These are phyloP conservation scores for Neurospora tetrasperma DNA, from an alignment of 495 filamentous ascomycete species.

Conservation along the genomic window DNA sequence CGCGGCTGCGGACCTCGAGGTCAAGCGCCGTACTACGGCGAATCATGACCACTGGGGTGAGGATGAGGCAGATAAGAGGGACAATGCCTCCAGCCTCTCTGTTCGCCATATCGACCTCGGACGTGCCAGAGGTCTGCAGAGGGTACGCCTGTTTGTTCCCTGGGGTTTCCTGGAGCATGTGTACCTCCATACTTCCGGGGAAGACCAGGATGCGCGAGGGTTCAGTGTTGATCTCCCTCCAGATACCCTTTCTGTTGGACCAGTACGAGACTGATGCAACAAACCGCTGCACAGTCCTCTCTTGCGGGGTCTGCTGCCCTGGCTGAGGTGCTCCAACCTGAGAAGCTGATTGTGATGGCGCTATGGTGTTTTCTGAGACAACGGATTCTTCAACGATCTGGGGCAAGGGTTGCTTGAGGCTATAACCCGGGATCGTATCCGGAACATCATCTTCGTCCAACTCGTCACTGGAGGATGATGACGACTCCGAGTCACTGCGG, in stretches of 20 bases:
- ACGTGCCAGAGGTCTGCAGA: slow-evolving; percentile 26
- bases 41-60: slow-evolving; percentile 81
- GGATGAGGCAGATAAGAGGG: slow-evolving; percentile 67
- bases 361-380: slow-evolving; percentile 42
- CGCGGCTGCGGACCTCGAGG: slow-evolving; percentile 82
- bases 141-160: slow-evolving; percentile 28
- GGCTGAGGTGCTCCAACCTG: slow-evolving; percentile 49
- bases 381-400: slow-evolving; percentile 16
- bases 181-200: slow-evolving; percentile 80
- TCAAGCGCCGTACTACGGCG: slow-evolving; percentile 84
- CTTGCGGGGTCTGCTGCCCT: slow-evolving; percentile 31
- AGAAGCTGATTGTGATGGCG: slow-evolving; percentile 68
- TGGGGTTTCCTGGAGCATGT: slow-evolving; percentile 47
- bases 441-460: slow-evolving; percentile 41
- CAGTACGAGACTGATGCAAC: slow-evolving; percentile 77
- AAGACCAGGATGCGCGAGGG: slow-evolving; percentile 66
- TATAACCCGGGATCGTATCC: slow-evolving; percentile 38
- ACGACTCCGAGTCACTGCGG: slow-evolving; percentile 33
- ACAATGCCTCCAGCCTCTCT: slow-evolving; percentile 27
- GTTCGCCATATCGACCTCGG: slow-evolving; percentile 27
- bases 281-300: slow-evolving; percentile 45
- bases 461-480: slow-evolving; percentile 40
- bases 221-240: slow-evolving; percentile 64
- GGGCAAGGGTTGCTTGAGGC: slow-evolving; percentile 27
- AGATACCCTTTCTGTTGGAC: slow-evolving; percentile 64